Evolutionary conservation across 1,284 basidiomycete species (phyloP), one percentile per base, ranked within the genome.

Genomic region (Trichosporon sp.): DNA sequence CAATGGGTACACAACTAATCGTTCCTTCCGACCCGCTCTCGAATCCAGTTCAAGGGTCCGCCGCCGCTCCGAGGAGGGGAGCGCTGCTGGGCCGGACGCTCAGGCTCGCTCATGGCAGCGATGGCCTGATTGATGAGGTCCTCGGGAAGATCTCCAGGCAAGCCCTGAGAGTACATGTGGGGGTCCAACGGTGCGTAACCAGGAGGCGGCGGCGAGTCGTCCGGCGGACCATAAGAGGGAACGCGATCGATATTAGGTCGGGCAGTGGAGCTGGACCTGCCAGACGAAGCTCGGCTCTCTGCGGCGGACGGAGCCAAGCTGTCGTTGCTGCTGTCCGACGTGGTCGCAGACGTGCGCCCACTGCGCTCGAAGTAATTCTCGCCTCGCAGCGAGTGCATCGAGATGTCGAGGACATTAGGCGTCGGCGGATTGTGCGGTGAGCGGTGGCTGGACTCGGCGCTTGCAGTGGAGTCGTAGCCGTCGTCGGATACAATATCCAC

Each of bases 331-430:
- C 27, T 54, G 49, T 54, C 49, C 25, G 49, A 29, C 16, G 27
- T 58, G 34, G 56, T n/a, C n/a, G 56, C 58, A 29, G 23, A 58
- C 33, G 23, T 10, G 19, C 16, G 52, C 23, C 25, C 34, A 4
- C 71, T 59, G 14, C 69, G 70, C 14, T 71, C 71, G 62, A 80
- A 81, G 63, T 77, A 78, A 56, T 70, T 71, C 21, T 66, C 62
- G 29, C 64, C 69, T 6, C 74, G 68, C 1, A 81, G 66, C 3
- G 77, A 76, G 49, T 83, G 82, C 49, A 85, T 70, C 13, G 81
- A 82, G 56, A 85, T 84, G 65, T 85, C 84, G 5, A 84, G 74
- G 25, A 81, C 70, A 62, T 84, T 82, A 0, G 84, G 84, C 27
- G 84, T 85, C 0, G 84, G 84, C 13, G 84, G 84, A 68, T 85